These are phyloP conservation scores for Yamadazyma tumulicola DNA, from an alignment of 805 yeast genomes.

Conservation along the genomic window DNA sequence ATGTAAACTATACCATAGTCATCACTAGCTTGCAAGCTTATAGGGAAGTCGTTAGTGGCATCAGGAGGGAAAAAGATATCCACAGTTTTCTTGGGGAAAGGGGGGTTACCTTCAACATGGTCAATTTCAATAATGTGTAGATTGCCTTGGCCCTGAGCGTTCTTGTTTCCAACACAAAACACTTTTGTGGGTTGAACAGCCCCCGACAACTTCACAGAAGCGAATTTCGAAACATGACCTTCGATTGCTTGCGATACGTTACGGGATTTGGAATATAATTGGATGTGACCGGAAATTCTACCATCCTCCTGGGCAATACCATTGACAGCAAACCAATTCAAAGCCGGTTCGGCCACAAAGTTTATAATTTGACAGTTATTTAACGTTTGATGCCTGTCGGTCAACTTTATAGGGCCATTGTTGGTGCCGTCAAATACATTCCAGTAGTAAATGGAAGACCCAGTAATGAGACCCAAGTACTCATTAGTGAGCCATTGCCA, in stretches of 20 bases:
- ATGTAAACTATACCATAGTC: constrained; percentile 84
- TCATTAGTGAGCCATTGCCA: constrained; percentile 90
- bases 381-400: constrained; percentile 80
- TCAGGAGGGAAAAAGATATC: constrained; percentile 97
- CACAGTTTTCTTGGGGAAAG: constrained; percentile 80
- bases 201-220: constrained; percentile 69
- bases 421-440: constrained; percentile 76
- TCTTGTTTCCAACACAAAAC: constrained; percentile 89
- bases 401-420: constrained; percentile 73
- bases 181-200: constrained; percentile 75
- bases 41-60: constrained; percentile 94
- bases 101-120: constrained; percentile 82
- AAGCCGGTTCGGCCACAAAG: constrained; percentile 73
- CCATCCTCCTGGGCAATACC: constrained; percentile 95
- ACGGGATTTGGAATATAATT: constrained; percentile 82
- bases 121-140: constrained; percentile 95
- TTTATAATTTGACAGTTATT: constrained; percentile 85
- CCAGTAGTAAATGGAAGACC: constrained; percentile 72
- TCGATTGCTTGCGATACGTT: constrained; percentile 95
- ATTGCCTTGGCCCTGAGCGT: constrained; percentile 65
- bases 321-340: constrained; percentile 91
- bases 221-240: constrained; percentile 94
- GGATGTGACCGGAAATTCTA: constrained; percentile 94
- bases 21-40: constrained; percentile 80
- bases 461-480: constrained; percentile 81